Base-by-base conservation (phyloP, 768 basidiomycete species). In the Pleurotus ostreatus region DNA sequence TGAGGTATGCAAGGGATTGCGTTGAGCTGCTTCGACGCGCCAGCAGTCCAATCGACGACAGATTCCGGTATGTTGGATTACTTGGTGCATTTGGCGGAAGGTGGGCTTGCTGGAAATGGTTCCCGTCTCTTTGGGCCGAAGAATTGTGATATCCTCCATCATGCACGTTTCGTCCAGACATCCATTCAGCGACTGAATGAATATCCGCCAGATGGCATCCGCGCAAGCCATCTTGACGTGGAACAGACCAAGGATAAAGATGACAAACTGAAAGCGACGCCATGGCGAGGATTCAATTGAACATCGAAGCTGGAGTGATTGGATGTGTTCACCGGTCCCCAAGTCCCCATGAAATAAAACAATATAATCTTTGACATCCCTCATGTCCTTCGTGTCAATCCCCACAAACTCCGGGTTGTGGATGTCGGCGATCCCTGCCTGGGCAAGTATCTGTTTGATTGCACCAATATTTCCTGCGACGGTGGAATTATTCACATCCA, bases 171-270 rank as follows among this genome's bases (percentile, higher is more conserved):
- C 6, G 46, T 67, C 65, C 30, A 58, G 49, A 13, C 57, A 46
- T 0, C 55, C 57, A 0, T 49, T 23, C 18, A 40, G 46, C 3
- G 63, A 61, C 37, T 66, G 55, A 53, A 68, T 61, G 20, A 59
- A 61, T 12, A 62, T 66, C 5, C 61, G 48, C 62, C 64, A 67
- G 11, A 67, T 39, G 2, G 63, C 60, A 26, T 68, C 66, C 0
- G 59, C 65, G 57, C 55, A 56, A 2, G 68, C 68, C 68, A 70
- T 68, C 53, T 68, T 65, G 20, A 63, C 39, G 46, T 70, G 68
- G 45, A 70, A 69, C 6, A 67, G 55, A 1, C 68, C 68, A 12
- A 58, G 57, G 2, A 67, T 49, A 46, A 59, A 66, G 15, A 65
- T 46, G 0, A 65, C 53, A 53, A 25, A 62, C 49, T 65, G 62